A percentile compares a stretch with the other conserved stretches of the same genome.
Evolutionary conservation across 495 filamentous ascomycete species (phyloP).

Genomic region (Penicillium mononematosum): DNA sequence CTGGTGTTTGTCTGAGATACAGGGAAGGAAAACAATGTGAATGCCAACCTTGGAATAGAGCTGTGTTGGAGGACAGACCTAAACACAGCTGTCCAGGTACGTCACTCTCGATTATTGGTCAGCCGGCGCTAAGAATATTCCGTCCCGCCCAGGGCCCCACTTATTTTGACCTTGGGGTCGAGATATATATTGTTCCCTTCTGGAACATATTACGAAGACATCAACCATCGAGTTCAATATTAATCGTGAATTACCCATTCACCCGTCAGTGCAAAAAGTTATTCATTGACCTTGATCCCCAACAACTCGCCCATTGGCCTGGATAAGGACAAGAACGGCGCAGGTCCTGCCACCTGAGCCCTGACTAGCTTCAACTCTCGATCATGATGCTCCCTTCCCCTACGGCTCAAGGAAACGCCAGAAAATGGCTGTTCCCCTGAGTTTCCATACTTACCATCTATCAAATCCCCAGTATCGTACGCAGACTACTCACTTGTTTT

Average conservation of each 20-base stretch:
- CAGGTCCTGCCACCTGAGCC: too few species aligned
- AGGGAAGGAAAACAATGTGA: constrained; percentile 5
- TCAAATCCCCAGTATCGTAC: neutral
- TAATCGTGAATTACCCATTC: neutral
- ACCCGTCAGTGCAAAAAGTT: neutral
- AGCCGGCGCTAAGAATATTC: constrained; percentile 38
- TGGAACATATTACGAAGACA: too few species aligned
- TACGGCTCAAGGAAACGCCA: too few species aligned
- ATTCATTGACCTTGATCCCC: neutral
- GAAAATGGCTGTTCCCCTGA: neutral
- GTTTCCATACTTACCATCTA: neutral
- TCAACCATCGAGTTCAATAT: neutral
- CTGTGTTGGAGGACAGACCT: constrained; percentile 21
- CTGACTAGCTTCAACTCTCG: neutral
- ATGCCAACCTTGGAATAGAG: constrained; percentile 11
- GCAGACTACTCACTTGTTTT: neutral
- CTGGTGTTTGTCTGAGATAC: neutral
- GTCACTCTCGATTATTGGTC: constrained; percentile 54
- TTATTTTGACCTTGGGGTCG: too few species aligned
- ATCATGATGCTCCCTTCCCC: neutral
- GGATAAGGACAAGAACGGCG: too few species aligned
- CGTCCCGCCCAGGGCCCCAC: constrained; percentile 6
- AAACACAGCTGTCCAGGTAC: constrained; percentile 32
- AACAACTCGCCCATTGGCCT: neutral
- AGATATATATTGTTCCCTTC: too few species aligned